Percentiles rank a stretch among this genome's conserved stretches.
Evolutionary conservation across 140 eudicot genomes (phyloP).

Genomic region (Anethum foeniculum): DNA sequence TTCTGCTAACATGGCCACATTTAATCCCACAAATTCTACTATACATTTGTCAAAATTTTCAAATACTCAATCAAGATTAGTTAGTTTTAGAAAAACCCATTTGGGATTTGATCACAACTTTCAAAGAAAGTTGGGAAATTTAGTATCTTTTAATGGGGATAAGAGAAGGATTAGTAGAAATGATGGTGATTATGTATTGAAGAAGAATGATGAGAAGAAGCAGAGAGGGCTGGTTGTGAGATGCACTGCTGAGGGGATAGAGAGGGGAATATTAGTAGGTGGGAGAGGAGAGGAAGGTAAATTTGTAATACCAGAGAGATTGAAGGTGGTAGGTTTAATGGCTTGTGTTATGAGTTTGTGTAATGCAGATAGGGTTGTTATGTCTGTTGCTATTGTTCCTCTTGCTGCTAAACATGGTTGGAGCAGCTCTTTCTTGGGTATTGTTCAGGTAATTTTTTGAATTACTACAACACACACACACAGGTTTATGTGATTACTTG

Average conservation of each 20-base stretch:
- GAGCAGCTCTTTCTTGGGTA: constrained; percentile 85
- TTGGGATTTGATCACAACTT: constrained; percentile 22
- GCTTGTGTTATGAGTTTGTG: constrained; percentile 87
- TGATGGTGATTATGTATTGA: constrained; percentile 15
- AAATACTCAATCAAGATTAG: constrained; percentile 27
- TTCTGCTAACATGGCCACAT: constrained; percentile 28
- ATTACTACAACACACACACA: background rate
- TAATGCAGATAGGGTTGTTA: constrained; percentile 93
- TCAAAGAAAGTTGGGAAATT: constrained; percentile 29
- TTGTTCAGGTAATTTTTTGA: constrained; percentile 60
- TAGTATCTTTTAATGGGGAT: constrained; percentile 14
- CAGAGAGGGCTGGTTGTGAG: constrained; percentile 28
- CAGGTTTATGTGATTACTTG: background rate
- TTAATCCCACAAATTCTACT: constrained; percentile 21
- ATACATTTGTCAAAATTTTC: constrained; percentile 22
- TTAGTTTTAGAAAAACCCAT: constrained; percentile 30
- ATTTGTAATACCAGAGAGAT: constrained; percentile 55
- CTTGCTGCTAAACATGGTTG: constrained; percentile 83
- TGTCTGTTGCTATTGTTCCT: constrained; percentile 96
- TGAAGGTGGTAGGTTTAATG: constrained; percentile 87
- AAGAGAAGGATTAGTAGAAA: constrained; percentile 13
- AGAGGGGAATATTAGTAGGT: constrained; percentile 43
- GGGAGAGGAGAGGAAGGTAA: constrained; percentile 43
- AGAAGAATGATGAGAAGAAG: constrained; percentile 16
- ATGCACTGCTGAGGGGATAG: constrained; percentile 87